phyloP scores from a whole-genome alignment of 1,284 basidiomycete genomes.

The Pascua guehoae region DNA sequence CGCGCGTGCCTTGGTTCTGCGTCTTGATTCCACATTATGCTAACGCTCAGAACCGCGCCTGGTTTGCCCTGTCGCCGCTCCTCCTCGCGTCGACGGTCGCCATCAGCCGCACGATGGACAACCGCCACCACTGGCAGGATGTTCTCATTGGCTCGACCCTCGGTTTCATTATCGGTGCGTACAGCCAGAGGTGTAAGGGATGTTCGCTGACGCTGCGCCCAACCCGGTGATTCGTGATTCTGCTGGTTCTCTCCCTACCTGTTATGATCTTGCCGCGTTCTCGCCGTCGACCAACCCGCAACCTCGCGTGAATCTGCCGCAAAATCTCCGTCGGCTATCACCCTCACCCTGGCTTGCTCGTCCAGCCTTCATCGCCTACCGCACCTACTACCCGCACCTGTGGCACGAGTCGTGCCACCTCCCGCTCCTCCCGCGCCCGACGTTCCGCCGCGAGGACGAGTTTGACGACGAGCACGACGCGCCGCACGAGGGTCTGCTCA shows the following conservation, averaged over 20 bases:
- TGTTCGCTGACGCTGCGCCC: not conserved
- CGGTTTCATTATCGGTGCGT: conserved; percentile 68
- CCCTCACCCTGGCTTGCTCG: not conserved
- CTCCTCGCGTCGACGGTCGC: conserved; percentile 79
- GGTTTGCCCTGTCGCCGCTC: conserved; percentile 74
- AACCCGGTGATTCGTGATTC: not conserved
- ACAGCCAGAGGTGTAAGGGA: conserved; percentile 49
- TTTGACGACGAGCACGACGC: conserved; percentile 21
- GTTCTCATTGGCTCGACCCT: conserved; percentile 74
- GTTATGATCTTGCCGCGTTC: too few relatives aligned
- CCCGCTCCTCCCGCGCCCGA: conserved; percentile 65
- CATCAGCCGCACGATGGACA: conserved; percentile 86
- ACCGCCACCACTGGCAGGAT: conserved; percentile 85
- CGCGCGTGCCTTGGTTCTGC: too few relatives aligned
- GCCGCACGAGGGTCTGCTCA: conserved; percentile 26
- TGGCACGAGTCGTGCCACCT: conserved; percentile 57
- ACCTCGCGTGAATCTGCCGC: too few relatives aligned
- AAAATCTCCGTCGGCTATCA: too few relatives aligned
- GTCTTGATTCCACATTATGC: not conserved
- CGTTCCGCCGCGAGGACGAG: conserved; percentile 12
- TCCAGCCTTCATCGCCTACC: conserved; percentile 69
- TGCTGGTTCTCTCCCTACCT: too few relatives aligned
- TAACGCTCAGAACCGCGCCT: conserved; percentile 65
- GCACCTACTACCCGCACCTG: conserved; percentile 53
- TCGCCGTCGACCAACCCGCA: too few relatives aligned